Base-by-base conservation (phyloP, 179 eudicot genomes). In the Gypsophila paniculata region DNA sequence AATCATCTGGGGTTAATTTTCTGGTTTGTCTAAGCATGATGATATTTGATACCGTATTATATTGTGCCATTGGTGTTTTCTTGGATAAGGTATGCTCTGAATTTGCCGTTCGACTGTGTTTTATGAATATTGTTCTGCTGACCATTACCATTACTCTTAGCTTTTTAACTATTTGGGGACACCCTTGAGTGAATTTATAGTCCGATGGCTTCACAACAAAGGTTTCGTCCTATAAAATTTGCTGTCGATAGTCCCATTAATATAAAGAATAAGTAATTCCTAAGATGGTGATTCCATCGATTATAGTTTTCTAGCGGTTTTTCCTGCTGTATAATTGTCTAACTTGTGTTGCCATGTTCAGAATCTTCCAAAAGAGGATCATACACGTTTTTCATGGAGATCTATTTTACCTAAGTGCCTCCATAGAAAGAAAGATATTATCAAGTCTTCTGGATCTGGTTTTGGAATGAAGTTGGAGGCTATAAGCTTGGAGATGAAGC, bases 401-500 rank as follows among this genome's bases (percentile, higher is more conserved):
- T 82, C 73, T 39, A 11, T 81, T 48, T 77, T 86, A 72, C 80
- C 78, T 8, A 85, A 82, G 76, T 82, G 77, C 74, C 76, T 84
- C 63, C 51, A 80, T 79, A 82, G 82, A 74, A 84, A 79, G 73
- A 87, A 71, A 72, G 77, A 71, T 65, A 74, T 77, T 32, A 34
- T 23, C 21, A 67, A 78, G 64, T 63, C 77, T 59, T 73, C 72
- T 75, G 65, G 81, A 77, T 80, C 76, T 49, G 65, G 77, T 67
- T 78, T 71, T 60, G 80, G 79, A 60, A 77, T 65, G 71, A 84
- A 81, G 63, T 22, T 86, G 74, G 98, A 95, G 88, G 86, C 89
- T 23, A 82, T 85, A 77, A 95, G 86, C 88, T 86, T 93, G 73
- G 99, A 93, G 70, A 95, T 95, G 99, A 95, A 93, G 82, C 99